phyloP scores from a whole-genome alignment of 176 grass and related monocot genomes.

The Carex littledalei region DNA sequence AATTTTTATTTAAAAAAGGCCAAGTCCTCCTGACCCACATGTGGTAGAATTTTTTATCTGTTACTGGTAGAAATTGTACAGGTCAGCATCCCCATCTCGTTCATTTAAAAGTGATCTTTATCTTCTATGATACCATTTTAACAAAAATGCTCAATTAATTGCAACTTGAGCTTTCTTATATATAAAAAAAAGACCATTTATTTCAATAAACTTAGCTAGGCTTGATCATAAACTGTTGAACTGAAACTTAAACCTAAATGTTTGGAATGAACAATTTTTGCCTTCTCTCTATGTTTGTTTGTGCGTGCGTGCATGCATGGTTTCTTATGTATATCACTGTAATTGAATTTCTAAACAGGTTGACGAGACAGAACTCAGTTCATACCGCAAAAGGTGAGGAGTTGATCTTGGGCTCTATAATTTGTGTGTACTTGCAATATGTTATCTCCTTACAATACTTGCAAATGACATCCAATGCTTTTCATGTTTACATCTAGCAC shows the following conservation, averaged over 20 bases:
- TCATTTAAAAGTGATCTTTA: neutral
- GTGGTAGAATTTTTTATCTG: neutral
- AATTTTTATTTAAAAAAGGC: neutral
- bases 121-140: neutral
- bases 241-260: neutral
- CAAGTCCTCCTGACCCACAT: neutral
- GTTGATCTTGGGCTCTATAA: neutral
- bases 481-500: neutral
- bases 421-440: neutral
- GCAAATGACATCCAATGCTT: neutral
- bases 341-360: constrained; percentile 36
- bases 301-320: neutral
- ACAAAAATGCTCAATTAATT: neutral
- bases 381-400: constrained; percentile 59
- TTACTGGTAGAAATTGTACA: neutral
- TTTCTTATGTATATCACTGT: neutral
- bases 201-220: neutral
- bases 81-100: neutral
- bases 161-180: neutral
- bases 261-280: neutral
- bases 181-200: neutral
- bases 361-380: constrained; percentile 50
- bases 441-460: neutral
- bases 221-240: neutral
- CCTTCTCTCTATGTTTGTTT: neutral